Conservation (phyloP, 2,329 filamentous ascomycete species). For the Neonectria hederae region DNA sequence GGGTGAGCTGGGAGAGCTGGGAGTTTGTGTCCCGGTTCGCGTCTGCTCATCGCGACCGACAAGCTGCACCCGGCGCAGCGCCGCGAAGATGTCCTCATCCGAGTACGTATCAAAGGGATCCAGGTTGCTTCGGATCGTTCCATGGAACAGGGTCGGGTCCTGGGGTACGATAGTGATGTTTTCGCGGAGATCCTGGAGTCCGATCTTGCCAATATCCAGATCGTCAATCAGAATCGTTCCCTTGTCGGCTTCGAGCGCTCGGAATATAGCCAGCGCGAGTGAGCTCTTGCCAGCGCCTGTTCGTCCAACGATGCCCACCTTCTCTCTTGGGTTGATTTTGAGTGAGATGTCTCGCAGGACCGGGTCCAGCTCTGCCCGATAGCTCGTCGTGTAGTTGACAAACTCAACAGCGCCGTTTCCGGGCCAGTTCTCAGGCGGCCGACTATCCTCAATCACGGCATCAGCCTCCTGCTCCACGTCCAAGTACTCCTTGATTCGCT, state of each 20-base stretch:
- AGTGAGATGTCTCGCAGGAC: constrained; percentile 87
- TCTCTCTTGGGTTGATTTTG: constrained; percentile 85
- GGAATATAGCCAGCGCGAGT: constrained; percentile 90
- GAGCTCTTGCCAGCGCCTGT: constrained; percentile 98
- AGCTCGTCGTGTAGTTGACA: constrained; percentile 86
- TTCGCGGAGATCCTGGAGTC: constrained; percentile 90
- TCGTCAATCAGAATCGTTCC: constrained; percentile 92
- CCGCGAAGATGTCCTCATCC: constrained; percentile 89
- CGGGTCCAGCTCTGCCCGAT: constrained; percentile 85
- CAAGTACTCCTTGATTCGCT: constrained; percentile 96
- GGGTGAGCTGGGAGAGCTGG: constrained; percentile 33
- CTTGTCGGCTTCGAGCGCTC: constrained; percentile 88
- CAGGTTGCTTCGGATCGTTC: constrained; percentile 90
- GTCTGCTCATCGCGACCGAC: constrained; percentile 69
- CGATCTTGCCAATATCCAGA: constrained; percentile 89
- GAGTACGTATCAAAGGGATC: constrained; percentile 92
- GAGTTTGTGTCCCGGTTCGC: constrained; percentile 39
- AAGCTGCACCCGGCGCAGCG: constrained; percentile 87
- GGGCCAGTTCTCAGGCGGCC: constrained; percentile 85
- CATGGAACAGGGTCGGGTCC: constrained; percentile 93
- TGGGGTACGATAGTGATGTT: constrained; percentile 98
- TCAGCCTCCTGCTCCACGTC: constrained; percentile 94
- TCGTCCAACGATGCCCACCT: constrained; percentile 94
- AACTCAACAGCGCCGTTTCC: constrained; percentile 88
- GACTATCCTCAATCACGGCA: constrained; percentile 78